Base-by-base conservation (phyloP, 2,329 filamentous ascomycete genomes). In the Trichoderma hamatum region DNA sequence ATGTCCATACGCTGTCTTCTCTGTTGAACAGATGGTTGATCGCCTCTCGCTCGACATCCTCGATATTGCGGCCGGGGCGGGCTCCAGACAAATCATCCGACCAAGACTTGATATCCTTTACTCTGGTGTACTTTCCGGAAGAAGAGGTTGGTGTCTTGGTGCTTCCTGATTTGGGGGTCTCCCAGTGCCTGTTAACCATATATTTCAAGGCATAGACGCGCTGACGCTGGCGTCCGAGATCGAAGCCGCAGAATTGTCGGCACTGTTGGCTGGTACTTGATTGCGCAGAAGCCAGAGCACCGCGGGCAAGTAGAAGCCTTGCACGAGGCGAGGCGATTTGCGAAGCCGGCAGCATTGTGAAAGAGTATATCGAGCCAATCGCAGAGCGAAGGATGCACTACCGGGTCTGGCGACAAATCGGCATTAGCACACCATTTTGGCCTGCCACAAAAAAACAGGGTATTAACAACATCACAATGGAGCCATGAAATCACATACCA, bases 161-260 rank as follows among this genome's bases (percentile, higher is more conserved):
- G 28, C 77, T 75, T 16, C 46, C 49, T 24, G 62, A 43, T 51
- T 58, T 58, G 28, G 36, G 63, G 54, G 82, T 81, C 43, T 85
- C 82, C 84, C 84, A 86, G 1, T 78, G 82, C 21, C 82, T 80
- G 70, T 80, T 80, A 24, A 86, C 82, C 69, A 80, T 76, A 72
- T 83, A 83, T 69, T 81, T 84, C 72, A 84, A 81, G 55, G 82
- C 83, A 13, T 82, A 49, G 4, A 74, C 70, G 65, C 81, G 80
- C 70, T 82, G 78, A 14, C 82, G 84, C 54, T 81, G 83, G 62
- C 82, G 81, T 16, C 63, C 63, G 24, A 78, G 76, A 21, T 82
- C 79, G 16, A 78, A 75, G 71, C 81, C 72, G 55, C 84, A 83
- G 70, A 87, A 85, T 43, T 74, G 74, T 43, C 87, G 83, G 72